These are phyloP conservation scores for Phytopythium ostracodes DNA, from an alignment of 352 stramenopile species.

Conservation along the genomic window DNA sequence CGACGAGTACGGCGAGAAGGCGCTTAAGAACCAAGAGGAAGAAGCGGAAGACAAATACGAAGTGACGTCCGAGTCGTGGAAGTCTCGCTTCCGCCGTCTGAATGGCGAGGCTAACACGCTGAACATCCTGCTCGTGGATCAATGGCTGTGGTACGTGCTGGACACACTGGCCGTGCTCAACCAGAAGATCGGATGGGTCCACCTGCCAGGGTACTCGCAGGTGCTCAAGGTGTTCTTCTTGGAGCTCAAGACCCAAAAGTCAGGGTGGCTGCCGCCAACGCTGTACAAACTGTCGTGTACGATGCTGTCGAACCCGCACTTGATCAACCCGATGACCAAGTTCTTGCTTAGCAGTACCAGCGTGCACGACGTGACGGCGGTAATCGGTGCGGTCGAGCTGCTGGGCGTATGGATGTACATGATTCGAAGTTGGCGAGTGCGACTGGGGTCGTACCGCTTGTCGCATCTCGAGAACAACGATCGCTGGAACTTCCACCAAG, in stretches of 20 bases:
- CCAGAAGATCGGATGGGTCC: slow-evolving; percentile 86
- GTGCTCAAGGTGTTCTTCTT: slow-evolving; percentile 88
- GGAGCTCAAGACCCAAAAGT: slow-evolving; percentile 88
- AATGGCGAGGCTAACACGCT: slow-evolving; percentile 82
- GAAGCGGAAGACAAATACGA: slow-evolving; percentile 90
- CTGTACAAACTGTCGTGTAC: slow-evolving; percentile 89
- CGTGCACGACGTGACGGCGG: slow-evolving; percentile 83
- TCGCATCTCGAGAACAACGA: slow-evolving; percentile 89
- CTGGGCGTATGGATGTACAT: slow-evolving; percentile 91
- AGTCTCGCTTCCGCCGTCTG: slow-evolving; percentile 74
- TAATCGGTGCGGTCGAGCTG: slow-evolving; percentile 84
- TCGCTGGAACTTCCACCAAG: slow-evolving; percentile 89
- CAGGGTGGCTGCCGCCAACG: slow-evolving; percentile 77
- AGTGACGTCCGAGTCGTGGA: slow-evolving; percentile 80
- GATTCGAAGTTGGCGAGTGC: slow-evolving; percentile 88
- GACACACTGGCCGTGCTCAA: slow-evolving; percentile 87
- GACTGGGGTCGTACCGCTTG: slow-evolving; percentile 78
- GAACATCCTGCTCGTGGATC: slow-evolving; percentile 85
- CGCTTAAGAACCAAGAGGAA: slow-evolving; percentile 81
- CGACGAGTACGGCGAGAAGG: slow-evolving; percentile 84
- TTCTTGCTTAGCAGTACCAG: slow-evolving; percentile 85
- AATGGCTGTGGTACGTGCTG: slow-evolving; percentile 89
- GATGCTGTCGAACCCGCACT: slow-evolving; percentile 81
- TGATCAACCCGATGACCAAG: slow-evolving; percentile 91
- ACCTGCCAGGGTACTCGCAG: slow-evolving; percentile 83